Base-by-base conservation (phyloP, 1,139 yeast species). In the Ogataea hybrid region DNA sequence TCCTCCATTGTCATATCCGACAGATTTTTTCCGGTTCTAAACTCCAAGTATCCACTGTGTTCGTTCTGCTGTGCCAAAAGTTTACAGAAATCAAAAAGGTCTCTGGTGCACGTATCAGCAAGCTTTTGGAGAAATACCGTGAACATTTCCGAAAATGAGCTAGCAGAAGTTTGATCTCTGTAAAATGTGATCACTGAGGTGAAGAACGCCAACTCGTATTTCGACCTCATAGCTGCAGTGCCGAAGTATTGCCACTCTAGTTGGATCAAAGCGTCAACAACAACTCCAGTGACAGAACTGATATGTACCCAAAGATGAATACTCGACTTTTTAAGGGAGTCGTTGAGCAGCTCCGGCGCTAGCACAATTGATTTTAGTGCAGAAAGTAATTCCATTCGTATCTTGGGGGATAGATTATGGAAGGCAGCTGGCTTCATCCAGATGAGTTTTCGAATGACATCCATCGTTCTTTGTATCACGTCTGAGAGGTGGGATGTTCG, bases 191-290 rank as follows among this genome's bases (percentile, higher is more conserved):
- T 14, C 1, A 53, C 18, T 4, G 50, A 43, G 2, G 51, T 42
- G 36, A 43, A 56, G 38, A 60, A 60, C 1, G 40, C 27, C 5
- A 58, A 31, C 18, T 57, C 62, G 32, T 47, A 43, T 18, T 38
- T 37, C 1, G 34, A 25, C 16, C 61, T 32, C 1, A 53, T 16
- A 5, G 32, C 25, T 2, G 32, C 41, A 20, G 38, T 32, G 1
- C 54, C 59, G 39, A 60, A 54, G 39, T 55, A 59, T 1, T 39
- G 38, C 64, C 64, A 60, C 15, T 60, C 61, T 14, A 57, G 39
- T 33, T 51, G 52, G 3, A 55, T 42, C 15, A 60, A 21, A 6
- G 58, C 54, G 16, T 52, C 51, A 11, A 49, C 30, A 8, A 46
- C 40, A n/a, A 42, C 29, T 5, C 37, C 43, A 18, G 51, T 18